Base-by-base conservation (phyloP, 139 green algal species). In the Nannochloris sp. region DNA sequence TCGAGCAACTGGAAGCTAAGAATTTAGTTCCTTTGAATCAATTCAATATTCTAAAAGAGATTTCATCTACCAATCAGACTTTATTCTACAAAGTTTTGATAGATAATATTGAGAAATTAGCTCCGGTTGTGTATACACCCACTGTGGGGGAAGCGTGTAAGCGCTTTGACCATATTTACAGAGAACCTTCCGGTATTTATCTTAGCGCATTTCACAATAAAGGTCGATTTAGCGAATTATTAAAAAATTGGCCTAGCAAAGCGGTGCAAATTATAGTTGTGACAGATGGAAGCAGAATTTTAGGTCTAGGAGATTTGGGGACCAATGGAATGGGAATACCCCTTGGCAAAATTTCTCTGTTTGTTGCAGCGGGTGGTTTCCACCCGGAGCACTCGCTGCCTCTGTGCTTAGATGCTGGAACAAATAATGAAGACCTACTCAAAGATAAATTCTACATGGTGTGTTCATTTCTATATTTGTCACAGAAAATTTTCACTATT, bases 391-490 rank as follows among this genome's bases (percentile, higher is more conserved):
- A 72, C 61, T 84, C 75, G 32, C 81, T 98, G 62, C 92, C 92
- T 3, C 60, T 97, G 6, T 77, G 69, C 39, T 64, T 98, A 24
- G 92, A 98, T 60, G 83, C 86, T 25, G 93, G 93, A 35, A 97
- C 86, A 46, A 85, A 95, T 81, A 90, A 87, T 37, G 25, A 84
- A 54, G 56, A 71, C 15, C 81, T 97, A 32, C 76, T 87, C 3
- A 55, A 82, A 0, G 85, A 94, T 71, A 77, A 74, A 0, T 75
- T 84, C 19, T 97, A 98, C 63, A 30, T 84, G 47, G 92, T 54
- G 54, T 47, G 59, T 51, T 13, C 29, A 32, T 8, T 53, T 19
- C 19, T 37, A 64, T 8, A 54, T 64, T 35, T 64, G 0, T 54
- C 19, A 54, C 47, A 1, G n/a, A 9, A 35, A 13, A 56, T 12